Conservation (phyloP, 176 grass and related monocot species). For the Chloris gayana region DNA sequence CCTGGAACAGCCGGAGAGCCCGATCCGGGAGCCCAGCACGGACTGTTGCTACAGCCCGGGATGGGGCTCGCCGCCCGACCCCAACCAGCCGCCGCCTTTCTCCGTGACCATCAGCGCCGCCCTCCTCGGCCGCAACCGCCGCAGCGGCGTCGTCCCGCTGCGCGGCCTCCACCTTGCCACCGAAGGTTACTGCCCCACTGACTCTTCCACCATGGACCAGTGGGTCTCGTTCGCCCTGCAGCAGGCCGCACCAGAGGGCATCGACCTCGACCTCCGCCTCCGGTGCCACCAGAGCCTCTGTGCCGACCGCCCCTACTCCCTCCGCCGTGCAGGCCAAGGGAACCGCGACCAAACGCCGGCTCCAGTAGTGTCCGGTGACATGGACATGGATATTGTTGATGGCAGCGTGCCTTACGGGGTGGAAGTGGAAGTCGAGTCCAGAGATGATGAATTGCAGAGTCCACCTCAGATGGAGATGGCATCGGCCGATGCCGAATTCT, state of each 20-base stretch:
- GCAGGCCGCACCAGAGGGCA: not conserved
- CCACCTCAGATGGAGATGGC: too few relatives aligned
- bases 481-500: too few relatives aligned
- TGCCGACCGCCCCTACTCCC: too few relatives aligned
- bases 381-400: too few relatives aligned
- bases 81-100: not conserved
- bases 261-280: slow-evolving; percentile 20
- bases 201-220: not conserved
- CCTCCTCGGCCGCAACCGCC: not conserved
- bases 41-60: too few relatives aligned
- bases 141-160: not conserved
- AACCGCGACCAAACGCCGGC: too few relatives aligned
- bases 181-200: fast-evolving
- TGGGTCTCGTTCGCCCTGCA: slow-evolving; percentile 27
- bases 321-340: too few relatives aligned
- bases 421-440: too few relatives aligned
- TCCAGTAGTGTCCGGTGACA: too few relatives aligned
- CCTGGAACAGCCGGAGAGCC: not conserved
- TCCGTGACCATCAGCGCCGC: not conserved
- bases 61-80: fast-evolving
- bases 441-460: too few relatives aligned
- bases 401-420: too few relatives aligned
- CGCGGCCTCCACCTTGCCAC: slow-evolving; percentile 22
- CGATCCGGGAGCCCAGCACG: not conserved
- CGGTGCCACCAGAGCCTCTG: not conserved